phyloP scores from a whole-genome alignment of 768 basidiomycete species.

The Tulasnella sp. region DNA sequence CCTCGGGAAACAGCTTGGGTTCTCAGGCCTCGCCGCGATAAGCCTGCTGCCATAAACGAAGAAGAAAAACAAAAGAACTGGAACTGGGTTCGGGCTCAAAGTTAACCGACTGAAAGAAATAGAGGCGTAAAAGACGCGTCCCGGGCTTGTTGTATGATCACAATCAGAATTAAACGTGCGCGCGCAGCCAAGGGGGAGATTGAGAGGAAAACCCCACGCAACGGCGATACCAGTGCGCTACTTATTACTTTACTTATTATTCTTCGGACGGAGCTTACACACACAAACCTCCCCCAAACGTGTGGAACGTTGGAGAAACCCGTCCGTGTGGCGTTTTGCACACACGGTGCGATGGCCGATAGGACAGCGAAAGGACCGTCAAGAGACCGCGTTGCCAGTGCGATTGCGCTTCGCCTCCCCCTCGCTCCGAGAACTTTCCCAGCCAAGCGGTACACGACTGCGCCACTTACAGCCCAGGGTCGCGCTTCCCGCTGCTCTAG shows the following conservation, averaged over 20 bases:
- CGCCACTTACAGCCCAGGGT: not conserved
- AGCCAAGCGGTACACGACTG: not conserved
- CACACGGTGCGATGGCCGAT: not conserved
- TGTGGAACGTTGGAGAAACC: not conserved
- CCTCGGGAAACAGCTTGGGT: not conserved
- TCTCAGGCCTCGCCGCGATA: not conserved
- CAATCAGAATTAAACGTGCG: conserved; percentile 14
- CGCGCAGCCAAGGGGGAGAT: conserved; percentile 5
- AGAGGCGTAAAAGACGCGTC: not conserved
- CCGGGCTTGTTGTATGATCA: not conserved
- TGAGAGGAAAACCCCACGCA: conserved; percentile 11
- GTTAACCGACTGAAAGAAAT: not conserved
- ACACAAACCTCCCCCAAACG: not conserved
- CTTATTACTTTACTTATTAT: not conserved
- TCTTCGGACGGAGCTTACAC: not conserved
- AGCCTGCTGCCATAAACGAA: not conserved
- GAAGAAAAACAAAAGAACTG: not conserved
- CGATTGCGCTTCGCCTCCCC: not conserved
- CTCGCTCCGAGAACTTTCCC: not conserved
- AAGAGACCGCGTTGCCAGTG: conserved; percentile 11
- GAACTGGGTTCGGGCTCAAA: not conserved
- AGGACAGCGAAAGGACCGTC: not conserved
- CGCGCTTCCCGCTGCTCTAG: not conserved
- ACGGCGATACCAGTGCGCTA: not conserved
- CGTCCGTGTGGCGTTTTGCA: not conserved